phyloP scores from a whole-genome alignment of 2,329 filamentous ascomycete species.

The Pseudocercospora macadamiae region DNA sequence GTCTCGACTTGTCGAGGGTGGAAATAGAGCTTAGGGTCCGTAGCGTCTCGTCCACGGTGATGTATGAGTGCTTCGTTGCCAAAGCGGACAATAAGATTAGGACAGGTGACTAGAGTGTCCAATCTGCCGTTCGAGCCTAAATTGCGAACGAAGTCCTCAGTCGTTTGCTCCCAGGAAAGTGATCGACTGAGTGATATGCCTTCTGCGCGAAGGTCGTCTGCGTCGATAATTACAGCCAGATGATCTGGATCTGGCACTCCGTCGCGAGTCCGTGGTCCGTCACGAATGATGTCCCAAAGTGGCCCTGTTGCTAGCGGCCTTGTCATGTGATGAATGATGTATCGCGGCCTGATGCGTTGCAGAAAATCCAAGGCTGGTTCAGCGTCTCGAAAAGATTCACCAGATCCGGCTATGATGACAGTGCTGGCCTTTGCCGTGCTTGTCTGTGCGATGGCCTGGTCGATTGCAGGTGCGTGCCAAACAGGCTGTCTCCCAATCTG shows the following conservation, averaged over 20 bases:
- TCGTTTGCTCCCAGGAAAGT: conserved; percentile 39
- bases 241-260: conserved; percentile 37
- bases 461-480: conserved; percentile 35
- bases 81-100: conserved; percentile 40
- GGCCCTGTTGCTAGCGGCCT: conserved; percentile 36
- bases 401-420: conserved; percentile 38
- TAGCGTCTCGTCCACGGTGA: conserved; percentile 40
- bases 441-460: conserved; percentile 29
- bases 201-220: conserved; percentile 39
- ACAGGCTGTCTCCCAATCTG: conserved; percentile 31
- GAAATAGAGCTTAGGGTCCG: conserved; percentile 39
- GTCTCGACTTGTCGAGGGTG: conserved; percentile 34
- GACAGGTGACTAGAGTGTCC: conserved; percentile 40
- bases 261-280: conserved; percentile 36
- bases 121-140: conserved; percentile 39
- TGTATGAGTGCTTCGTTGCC: conserved; percentile 39
- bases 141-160: conserved; percentile 40
- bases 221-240: conserved; percentile 40
- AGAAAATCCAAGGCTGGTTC: conserved; percentile 40
- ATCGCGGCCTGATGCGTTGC: conserved; percentile 33
- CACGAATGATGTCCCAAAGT: conserved; percentile 39
- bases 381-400: conserved; percentile 35
- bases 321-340: conserved; percentile 41
- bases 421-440: conserved; percentile 28
- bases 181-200: conserved; percentile 38